Percentiles rank a stretch among this genome's conserved stretches.
Conservation (phyloP, 116 monocot genomes). For the Cymodocea nodosa region DNA sequence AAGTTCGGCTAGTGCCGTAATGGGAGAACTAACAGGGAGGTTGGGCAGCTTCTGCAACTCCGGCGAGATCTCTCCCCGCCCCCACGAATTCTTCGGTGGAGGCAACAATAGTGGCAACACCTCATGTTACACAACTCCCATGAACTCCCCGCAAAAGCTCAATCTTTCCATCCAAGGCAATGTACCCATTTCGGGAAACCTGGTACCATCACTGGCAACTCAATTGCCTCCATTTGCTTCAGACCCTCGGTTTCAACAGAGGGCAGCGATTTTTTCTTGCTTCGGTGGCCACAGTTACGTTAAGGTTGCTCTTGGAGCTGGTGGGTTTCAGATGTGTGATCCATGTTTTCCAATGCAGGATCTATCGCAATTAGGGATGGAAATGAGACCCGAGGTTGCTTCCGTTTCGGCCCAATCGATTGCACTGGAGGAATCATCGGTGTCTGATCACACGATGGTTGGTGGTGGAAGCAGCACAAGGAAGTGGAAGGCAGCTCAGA, state of each 20-base stretch:
- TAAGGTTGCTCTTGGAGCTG: conserved; percentile 10
- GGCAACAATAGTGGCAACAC: background rate
- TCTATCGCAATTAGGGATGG: conserved; percentile 3
- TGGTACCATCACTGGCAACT: background rate
- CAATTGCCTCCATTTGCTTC: conserved; percentile 9
- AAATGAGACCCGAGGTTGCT: too few relatives aligned
- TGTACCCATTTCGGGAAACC: background rate
- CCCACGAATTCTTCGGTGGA: background rate
- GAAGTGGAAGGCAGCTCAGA: conserved; percentile 43
- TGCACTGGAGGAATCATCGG: conserved; percentile 22
- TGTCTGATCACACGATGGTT: conserved; percentile 16
- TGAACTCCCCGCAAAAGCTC: conserved; percentile 42
- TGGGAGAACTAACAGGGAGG: conserved; percentile 33
- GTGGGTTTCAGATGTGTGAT: conserved; percentile 15
- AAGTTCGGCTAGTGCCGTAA: too few relatives aligned
- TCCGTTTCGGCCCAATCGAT: background rate
- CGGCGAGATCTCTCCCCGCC: conserved; percentile 18
- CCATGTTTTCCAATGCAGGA: conserved; percentile 6
- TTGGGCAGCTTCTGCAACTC: conserved; percentile 40
- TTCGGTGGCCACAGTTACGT: conserved; percentile 20
- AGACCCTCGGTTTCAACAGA: conserved; percentile 32
- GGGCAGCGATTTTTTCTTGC: conserved; percentile 39
- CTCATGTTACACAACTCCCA: conserved; percentile 22
- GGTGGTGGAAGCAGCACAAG: conserved; percentile 15
- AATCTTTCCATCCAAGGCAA: conserved; percentile 15